Percentiles rank a stretch among this genome's conserved stretches.
Conservation (phyloP, 148 eudicot species). For the Diospyros kaki region DNA sequence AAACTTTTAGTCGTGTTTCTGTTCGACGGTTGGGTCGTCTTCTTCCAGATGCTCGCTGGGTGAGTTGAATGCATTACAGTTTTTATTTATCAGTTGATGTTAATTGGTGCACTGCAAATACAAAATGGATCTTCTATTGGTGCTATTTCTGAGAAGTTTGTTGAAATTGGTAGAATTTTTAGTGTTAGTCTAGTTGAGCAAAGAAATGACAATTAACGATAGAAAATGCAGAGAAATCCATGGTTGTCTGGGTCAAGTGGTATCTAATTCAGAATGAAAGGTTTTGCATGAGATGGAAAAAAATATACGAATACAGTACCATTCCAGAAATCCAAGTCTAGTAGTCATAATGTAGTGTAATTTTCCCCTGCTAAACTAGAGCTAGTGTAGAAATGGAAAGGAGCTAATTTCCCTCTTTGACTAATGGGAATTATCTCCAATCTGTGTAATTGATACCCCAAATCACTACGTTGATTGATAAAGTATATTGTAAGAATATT, state of each 20-base stretch:
- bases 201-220: background rate
- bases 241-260: background rate
- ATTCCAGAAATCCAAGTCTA: background rate
- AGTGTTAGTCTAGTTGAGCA: too few species aligned
- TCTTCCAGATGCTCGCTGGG: slow-evolving; percentile 88
- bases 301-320: background rate
- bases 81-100: background rate
- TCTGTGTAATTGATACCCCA: too few species aligned
- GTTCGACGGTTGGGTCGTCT: slow-evolving; percentile 75
- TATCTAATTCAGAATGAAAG: background rate
- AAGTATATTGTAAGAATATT: too few species aligned
- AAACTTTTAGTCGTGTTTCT: slow-evolving; percentile 61
- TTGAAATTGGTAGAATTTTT: too few species aligned
- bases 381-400: too few species aligned
- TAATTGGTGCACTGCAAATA: background rate
- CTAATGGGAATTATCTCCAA: too few species aligned
- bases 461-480: too few species aligned
- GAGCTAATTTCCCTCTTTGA: too few species aligned
- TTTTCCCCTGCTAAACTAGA: background rate
- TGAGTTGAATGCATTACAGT: slow-evolving; percentile 17
- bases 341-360: background rate
- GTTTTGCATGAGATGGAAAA: too few species aligned
- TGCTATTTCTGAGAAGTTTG: too few species aligned
- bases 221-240: background rate
- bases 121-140: too few species aligned